Evolutionary conservation across 1,284 basidiomycete genomes (phyloP).

Genomic region (Ustilago trichophora): DNA sequence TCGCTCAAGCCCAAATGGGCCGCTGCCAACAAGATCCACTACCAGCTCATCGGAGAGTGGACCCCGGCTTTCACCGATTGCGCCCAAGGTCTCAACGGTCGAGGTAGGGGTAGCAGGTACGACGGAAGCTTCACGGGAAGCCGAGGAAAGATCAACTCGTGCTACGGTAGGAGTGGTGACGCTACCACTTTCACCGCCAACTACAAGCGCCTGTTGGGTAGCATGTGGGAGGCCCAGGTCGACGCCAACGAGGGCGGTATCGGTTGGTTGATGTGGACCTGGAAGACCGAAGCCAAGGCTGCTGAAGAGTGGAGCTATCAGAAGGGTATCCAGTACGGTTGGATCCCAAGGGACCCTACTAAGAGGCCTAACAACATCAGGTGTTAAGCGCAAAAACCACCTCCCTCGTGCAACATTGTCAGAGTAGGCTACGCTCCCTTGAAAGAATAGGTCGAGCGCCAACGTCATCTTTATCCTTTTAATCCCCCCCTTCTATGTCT

Average conservation of each 20-base stretch:
- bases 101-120: constrained; percentile 76
- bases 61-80: constrained; percentile 79
- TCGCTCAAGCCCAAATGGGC: constrained; percentile 47
- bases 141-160: constrained; percentile 73
- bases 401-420: no score
- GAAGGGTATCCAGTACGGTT: constrained; percentile 61
- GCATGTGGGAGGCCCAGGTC: constrained; percentile 83
- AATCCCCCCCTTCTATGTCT: no score
- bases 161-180: constrained; percentile 76
- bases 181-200: constrained; percentile 76
- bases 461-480: no score
- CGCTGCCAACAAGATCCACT: constrained; percentile 51
- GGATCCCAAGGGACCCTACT: constrained; percentile 55
- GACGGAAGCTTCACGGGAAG: constrained; percentile 74
- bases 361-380: constrained; percentile 30
- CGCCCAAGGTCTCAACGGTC: constrained; percentile 77
- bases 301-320: constrained; percentile 66
- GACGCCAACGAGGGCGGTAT: constrained; percentile 67
- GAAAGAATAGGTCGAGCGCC: constrained; percentile 6
- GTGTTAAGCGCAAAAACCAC: no score
- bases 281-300: constrained; percentile 73
- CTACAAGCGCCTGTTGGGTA: constrained; percentile 84
- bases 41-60: constrained; percentile 66
- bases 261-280: constrained; percentile 86
- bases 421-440: no score